Conservation (phyloP, 2,329 filamentous ascomycete genomes). For the Metarhizium robertsii region DNA sequence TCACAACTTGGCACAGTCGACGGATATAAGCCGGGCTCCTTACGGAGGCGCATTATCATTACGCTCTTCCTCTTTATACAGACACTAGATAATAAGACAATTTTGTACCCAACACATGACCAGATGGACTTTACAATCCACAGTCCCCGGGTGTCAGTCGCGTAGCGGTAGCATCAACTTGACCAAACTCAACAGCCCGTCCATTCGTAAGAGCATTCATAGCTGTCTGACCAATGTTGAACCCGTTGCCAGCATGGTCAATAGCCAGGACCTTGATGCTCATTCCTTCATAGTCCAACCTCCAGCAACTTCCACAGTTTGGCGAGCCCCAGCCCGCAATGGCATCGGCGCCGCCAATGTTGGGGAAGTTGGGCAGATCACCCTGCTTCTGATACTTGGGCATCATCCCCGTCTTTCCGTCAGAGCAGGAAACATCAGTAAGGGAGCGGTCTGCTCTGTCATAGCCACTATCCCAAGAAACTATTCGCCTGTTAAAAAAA, state of each 20-base stretch:
- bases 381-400: constrained; percentile 51
- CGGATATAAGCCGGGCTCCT: background rate
- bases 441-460: constrained; percentile 50
- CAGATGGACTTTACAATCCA: constrained; percentile 18
- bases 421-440: constrained; percentile 52
- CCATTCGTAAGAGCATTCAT: constrained; percentile 47
- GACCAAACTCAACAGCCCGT: constrained; percentile 26
- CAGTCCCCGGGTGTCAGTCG: constrained; percentile 37
- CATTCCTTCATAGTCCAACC: constrained; percentile 39
- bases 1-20: background rate
- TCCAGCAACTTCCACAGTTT: constrained; percentile 51
- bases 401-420: constrained; percentile 57
- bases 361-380: constrained; percentile 39
- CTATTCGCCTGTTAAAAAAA: constrained; percentile 18
- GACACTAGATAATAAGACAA: background rate
- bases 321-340: constrained; percentile 48
- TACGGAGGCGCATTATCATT: background rate
- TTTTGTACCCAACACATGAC: background rate
- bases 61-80: background rate
- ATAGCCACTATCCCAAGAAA: constrained; percentile 66
- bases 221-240: constrained; percentile 47
- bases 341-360: constrained; percentile 44
- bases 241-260: constrained; percentile 38
- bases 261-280: constrained; percentile 47
- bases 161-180: constrained; percentile 27